Evolutionary conservation across 2,329 filamentous ascomycete species (phyloP).

Genomic region (Microdochium trichocladiopsis): DNA sequence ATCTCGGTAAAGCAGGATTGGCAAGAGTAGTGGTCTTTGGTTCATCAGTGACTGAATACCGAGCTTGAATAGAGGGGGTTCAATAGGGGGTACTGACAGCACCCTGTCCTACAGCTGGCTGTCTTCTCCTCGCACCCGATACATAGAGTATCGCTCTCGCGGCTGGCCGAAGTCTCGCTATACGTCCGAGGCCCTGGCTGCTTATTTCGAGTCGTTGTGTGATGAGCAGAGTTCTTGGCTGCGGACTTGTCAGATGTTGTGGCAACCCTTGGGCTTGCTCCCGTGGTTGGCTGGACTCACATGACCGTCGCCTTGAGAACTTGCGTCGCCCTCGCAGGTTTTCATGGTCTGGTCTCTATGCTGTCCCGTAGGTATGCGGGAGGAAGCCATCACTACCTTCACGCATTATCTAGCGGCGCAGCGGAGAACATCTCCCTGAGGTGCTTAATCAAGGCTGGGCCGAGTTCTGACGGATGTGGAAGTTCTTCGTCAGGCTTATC

Average conservation of each 20-base stretch:
- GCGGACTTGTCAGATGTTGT: background rate
- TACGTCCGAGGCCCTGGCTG: background rate
- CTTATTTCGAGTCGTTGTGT: background rate
- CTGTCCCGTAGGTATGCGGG: too few species aligned
- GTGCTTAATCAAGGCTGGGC: too few species aligned
- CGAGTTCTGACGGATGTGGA: too few species aligned
- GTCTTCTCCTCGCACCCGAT: background rate
- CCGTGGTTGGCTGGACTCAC: too few species aligned
- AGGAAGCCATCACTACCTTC: too few species aligned
- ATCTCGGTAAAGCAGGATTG: background rate
- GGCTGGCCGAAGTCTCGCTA: background rate
- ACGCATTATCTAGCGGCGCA: too few species aligned
- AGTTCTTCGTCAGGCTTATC: too few species aligned
- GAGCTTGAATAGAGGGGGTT: background rate
- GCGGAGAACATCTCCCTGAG: too few species aligned
- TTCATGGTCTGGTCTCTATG: too few species aligned
- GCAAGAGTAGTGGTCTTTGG: background rate
- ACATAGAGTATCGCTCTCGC: background rate
- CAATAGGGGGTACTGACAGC: background rate
- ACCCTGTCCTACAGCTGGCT: background rate
- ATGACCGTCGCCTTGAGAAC: too few species aligned
- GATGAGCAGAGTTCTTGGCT: background rate
- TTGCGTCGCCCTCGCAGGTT: too few species aligned
- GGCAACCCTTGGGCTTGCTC: background rate
- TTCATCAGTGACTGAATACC: background rate